Percentiles rank a stretch among this genome's conserved stretches.
Evolutionary conservation across 2,329 filamentous ascomycete species (phyloP).

Genomic region (Raffaelea ambrosiae): DNA sequence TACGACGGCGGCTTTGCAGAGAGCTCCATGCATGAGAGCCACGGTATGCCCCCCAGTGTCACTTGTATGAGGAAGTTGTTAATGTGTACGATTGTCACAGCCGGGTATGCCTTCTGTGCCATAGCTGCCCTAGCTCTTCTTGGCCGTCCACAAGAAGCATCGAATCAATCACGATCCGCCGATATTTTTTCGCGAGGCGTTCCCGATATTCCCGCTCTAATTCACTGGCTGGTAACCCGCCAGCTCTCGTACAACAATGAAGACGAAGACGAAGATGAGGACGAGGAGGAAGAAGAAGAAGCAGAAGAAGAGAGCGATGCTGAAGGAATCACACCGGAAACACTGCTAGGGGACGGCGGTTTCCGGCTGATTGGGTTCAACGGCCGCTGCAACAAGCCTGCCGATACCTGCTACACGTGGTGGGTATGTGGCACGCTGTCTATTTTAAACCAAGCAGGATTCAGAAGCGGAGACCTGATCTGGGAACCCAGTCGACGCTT

Average conservation of each 20-base stretch:
- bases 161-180: constrained; percentile 11
- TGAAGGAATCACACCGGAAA: background rate
- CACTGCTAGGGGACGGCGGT: too few relatives aligned
- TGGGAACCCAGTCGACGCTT: constrained; percentile 59
- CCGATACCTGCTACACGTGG: constrained; percentile 93
- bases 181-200: constrained; percentile 26
- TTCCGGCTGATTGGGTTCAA: constrained; percentile 61
- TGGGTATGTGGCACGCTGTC: constrained; percentile 67
- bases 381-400: constrained; percentile 81
- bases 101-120: constrained; percentile 86
- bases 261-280: constrained; percentile 32
- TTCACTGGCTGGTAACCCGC: constrained; percentile 45
- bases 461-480: constrained; percentile 43
- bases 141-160: constrained; percentile 44
- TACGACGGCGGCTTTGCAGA: constrained; percentile 84
- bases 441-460: constrained; percentile 45
- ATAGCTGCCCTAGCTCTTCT: constrained; percentile 70
- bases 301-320: constrained; percentile 21
- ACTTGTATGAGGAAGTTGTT: constrained; percentile 15
- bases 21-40: constrained; percentile 69
- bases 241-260: constrained; percentile 52
- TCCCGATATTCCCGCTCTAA: constrained; percentile 25
- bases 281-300: constrained; percentile 34
- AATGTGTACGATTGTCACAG: constrained; percentile 31
- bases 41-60: too few relatives aligned